Percentiles rank a stretch among this genome's conserved stretches.
phyloP scores from a whole-genome alignment of 495 filamentous ascomycete species.

The Peziza echinospora region DNA sequence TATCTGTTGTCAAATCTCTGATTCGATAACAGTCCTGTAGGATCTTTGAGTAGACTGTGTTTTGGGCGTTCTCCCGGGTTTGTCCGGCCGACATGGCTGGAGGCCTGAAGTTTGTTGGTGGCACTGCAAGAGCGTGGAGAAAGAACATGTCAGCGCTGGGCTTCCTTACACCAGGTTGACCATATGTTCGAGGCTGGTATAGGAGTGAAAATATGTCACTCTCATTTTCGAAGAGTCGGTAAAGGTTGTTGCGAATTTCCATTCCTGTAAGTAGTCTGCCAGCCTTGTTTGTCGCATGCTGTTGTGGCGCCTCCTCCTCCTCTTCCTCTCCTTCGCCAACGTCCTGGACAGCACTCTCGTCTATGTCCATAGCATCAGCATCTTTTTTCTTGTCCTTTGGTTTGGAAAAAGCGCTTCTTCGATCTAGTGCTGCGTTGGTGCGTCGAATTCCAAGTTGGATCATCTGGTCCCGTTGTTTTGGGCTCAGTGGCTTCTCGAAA shows the following conservation, averaged over 20 bases:
- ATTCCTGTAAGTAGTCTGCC: conserved; percentile 21
- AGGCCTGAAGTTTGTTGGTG: conserved; percentile 81
- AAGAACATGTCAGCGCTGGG: conserved; percentile 74
- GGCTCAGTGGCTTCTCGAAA: conserved; percentile 55
- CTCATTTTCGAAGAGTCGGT: conserved; percentile 69
- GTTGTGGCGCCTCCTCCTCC: conserved; percentile 23
- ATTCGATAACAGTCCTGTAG: conserved; percentile 47
- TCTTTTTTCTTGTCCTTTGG: conserved; percentile 1
- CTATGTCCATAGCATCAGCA: conserved; percentile 16
- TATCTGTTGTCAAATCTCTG: conserved; percentile 32
- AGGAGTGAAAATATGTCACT: conserved; percentile 57
- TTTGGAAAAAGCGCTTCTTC: conserved; percentile 2
- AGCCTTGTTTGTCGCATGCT: conserved; percentile 21
- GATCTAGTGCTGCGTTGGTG: conserved; percentile 9
- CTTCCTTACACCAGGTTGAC: conserved; percentile 26
- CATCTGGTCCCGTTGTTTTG: conserved; percentile 55
- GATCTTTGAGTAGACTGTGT: conserved; percentile 62
- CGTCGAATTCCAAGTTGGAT: conserved; percentile 23
- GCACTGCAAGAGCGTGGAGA: conserved; percentile 58
- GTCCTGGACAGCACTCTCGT: conserved; percentile 23
- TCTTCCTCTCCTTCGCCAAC: conserved; percentile 24
- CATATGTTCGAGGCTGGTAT: conserved; percentile 49
- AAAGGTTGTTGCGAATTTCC: conserved; percentile 28
- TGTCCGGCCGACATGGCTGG: conserved; percentile 56
- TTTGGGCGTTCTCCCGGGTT: conserved; percentile 49